Conservation (phyloP, 1,284 basidiomycete species). For the Ceratobasidium sp. region DNA sequence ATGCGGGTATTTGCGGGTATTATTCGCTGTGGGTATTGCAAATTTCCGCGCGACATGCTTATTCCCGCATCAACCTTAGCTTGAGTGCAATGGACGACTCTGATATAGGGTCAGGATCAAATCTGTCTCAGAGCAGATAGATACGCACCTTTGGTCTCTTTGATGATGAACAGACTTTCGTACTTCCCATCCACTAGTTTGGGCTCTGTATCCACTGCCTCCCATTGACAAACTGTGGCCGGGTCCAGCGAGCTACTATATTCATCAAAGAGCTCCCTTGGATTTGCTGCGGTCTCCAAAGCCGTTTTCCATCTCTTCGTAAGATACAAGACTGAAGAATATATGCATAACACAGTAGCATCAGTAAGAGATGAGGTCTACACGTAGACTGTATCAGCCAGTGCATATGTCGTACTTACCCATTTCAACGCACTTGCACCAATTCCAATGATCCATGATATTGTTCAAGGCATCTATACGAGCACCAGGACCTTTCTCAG, state of each 20-base stretch:
- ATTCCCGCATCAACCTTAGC: background rate
- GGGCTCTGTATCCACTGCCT: background rate
- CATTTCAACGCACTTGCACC: background rate
- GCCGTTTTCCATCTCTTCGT: background rate
- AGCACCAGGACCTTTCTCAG: constrained; percentile 14
- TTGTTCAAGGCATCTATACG: background rate
- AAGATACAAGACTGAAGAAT: background rate
- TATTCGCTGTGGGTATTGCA: no score
- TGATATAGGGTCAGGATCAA: background rate
- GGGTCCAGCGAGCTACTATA: background rate
- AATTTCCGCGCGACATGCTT: no score
- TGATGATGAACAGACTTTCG: background rate
- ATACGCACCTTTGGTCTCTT: background rate
- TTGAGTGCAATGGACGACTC: background rate
- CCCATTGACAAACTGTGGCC: background rate
- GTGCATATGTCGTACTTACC: background rate
- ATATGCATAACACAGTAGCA: no score
- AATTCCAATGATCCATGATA: constrained; percentile 21
- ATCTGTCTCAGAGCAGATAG: no score
- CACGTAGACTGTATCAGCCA: no score
- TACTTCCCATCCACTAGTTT: background rate
- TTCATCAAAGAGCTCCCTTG: background rate
- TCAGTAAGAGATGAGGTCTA: no score
- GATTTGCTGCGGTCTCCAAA: background rate
- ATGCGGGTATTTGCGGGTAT: no score